Percentiles rank a stretch among this genome's conserved stretches.
Evolutionary conservation across 169 alveolate species (phyloP).

Genomic region (Amoebophrya sp.): DNA sequence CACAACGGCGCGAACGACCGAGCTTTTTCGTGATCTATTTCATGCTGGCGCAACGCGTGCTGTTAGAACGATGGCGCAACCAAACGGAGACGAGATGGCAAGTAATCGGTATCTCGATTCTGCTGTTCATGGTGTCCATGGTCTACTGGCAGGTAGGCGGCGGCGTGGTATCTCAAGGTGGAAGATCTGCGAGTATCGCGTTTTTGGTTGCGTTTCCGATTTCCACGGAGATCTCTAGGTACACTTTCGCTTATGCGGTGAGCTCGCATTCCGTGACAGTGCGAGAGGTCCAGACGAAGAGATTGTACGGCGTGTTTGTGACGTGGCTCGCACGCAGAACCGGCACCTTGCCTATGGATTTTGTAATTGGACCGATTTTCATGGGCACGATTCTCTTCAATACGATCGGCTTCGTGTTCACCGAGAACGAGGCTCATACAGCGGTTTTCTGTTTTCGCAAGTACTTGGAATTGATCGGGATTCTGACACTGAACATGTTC

Average conservation of each 20-base stretch:
- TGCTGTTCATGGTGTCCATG: neutral
- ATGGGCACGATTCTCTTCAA: neutral
- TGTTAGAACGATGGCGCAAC: neutral
- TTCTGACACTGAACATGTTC: neutral
- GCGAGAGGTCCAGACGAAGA: neutral
- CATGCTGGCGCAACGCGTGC: too few species aligned
- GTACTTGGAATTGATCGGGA: neutral
- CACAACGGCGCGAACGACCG: too few species aligned
- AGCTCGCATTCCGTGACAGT: neutral
- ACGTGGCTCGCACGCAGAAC: neutral
- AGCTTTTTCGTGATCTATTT: too few species aligned
- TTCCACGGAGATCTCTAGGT: neutral
- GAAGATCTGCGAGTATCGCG: neutral
- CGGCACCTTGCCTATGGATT: neutral
- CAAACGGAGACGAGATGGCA: neutral
- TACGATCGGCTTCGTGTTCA: neutral
- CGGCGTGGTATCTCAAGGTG: neutral
- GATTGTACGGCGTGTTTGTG: neutral
- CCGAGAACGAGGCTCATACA: neutral
- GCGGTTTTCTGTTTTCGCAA: too few species aligned
- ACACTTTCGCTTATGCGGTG: neutral
- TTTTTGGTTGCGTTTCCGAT: neutral
- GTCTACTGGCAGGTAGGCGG: neutral
- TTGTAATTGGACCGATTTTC: neutral
- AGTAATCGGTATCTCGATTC: neutral